Evolutionary conservation across 2,329 filamentous ascomycete genomes (phyloP).

Genomic region (Phyllosticta citrichinensis): DNA sequence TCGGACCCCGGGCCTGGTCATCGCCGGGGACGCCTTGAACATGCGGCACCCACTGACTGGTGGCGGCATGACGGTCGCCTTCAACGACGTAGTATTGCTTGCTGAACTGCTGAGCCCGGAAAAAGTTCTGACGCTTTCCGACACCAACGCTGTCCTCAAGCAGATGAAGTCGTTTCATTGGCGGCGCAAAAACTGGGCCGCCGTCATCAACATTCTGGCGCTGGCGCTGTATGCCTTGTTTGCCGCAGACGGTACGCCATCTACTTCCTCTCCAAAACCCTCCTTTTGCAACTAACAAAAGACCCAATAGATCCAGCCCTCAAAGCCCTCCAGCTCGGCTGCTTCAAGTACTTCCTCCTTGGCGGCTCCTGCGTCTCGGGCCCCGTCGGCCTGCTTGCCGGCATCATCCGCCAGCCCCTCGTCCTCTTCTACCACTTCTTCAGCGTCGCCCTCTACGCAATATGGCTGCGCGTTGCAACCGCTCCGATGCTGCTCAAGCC

Average conservation of each 20-base stretch:
- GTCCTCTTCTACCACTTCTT: constrained; percentile 91
- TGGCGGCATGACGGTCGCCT: constrained; percentile 94
- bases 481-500: constrained; percentile 33
- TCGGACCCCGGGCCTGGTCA: constrained; percentile 59
- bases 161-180: constrained; percentile 76
- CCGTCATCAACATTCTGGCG: constrained; percentile 95
- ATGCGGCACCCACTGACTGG: constrained; percentile 98
- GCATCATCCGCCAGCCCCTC: constrained; percentile 65
- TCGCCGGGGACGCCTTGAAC: constrained; percentile 92
- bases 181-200: constrained; percentile 69
- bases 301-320: constrained; percentile 51
- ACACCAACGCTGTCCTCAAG: constrained; percentile 54
- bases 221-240: constrained; percentile 89
- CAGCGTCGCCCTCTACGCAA: constrained; percentile 76
- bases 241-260: constrained; percentile 57
- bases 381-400: constrained; percentile 71
- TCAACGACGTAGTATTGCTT: constrained; percentile 81
- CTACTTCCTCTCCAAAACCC: neutral
- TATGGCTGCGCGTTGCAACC: constrained; percentile 56
- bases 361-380: constrained; percentile 64
- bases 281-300: neutral
- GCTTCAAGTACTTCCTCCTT: constrained; percentile 82
- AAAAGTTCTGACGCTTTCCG: constrained; percentile 56
- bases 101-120: constrained; percentile 62
- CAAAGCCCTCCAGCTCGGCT: constrained; percentile 72